Evolutionary conservation across 1,284 basidiomycete species (phyloP), one percentile per base, ranked within the genome.

Genomic region (Coniophora puteana): DNA sequence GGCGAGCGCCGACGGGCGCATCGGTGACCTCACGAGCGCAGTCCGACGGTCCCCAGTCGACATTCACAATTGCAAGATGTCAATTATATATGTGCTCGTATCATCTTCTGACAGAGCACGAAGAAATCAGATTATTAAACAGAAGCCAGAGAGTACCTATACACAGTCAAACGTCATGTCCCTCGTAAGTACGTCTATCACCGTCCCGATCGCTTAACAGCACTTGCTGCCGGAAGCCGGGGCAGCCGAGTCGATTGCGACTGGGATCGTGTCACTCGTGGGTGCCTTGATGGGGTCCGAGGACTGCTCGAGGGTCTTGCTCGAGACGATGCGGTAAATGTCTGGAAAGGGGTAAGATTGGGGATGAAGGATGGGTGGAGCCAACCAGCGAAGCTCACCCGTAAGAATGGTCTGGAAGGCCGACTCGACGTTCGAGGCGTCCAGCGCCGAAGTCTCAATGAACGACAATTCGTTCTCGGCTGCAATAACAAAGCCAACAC

Each of bases 391-490:
- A 21, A 38, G 49, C 80, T 48, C 43, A 93, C 93, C 93, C 41
- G 91, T 89, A 47, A 99, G 77, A 61, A 97, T 98, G 55, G 85
- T 94, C 68, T 98, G 93, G 84, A 99, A 99, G 40, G 95, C 93
- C 41, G 78, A 69, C 69, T 98, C 95, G 65, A 99, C 96, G 69
- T 98, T 98, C 40, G 91, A 93, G 53, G 94, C 93, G 78, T 99
- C 95, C 77, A 99, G 83, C 65, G 96, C 95, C 55, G 96, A 99
- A 47, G 95, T 99, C 76, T 99, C 95, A 56, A 99, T 97, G 76
- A 95, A 95, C 43, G 89, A 93, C 50, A 97, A 68, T 33, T 84
- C 83, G 63, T 97, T 95, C 56, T 77, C 76, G 49, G 72, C 75
- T 77, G 50, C 20, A 40, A 38, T 28, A n/a, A 1, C 33, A 37